Conservation (phyloP, 257 asterid genomes). For the Orobanche coerulescens region DNA sequence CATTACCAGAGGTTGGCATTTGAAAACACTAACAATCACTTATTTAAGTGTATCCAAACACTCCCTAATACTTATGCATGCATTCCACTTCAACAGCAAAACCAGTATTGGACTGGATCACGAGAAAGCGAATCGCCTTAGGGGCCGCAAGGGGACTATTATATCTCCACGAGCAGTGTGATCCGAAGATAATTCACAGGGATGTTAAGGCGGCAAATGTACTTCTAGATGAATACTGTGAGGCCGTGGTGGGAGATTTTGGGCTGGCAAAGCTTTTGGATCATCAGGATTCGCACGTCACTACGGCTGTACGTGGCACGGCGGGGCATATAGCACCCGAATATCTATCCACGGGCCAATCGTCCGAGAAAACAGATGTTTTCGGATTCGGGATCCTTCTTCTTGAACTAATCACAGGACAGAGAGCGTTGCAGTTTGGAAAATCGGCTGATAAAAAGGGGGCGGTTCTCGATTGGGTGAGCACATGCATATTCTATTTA, state of each 20-base stretch:
- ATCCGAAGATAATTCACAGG: conserved; percentile 94
- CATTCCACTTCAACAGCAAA: conserved; percentile 39
- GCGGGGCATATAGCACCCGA: conserved; percentile 99
- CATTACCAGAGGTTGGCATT: no score
- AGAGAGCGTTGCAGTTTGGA: conserved; percentile 74
- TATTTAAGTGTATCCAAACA: no score
- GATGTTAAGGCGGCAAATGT: conserved; percentile 98
- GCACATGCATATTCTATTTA: conserved; percentile 14
- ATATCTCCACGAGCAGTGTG: conserved; percentile 95
- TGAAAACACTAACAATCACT: no score
- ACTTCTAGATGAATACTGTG: conserved; percentile 81
- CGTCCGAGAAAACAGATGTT: conserved; percentile 96
- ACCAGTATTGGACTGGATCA: conserved; percentile 83
- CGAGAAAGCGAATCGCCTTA: conserved; percentile 74
- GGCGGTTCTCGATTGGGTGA: conserved; percentile 94
- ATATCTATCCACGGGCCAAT: conserved; percentile 93
- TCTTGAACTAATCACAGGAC: conserved; percentile 90
- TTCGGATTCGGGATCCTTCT: conserved; percentile 97
- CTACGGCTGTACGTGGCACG: conserved; percentile 97
- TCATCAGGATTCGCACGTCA: conserved; percentile 88
- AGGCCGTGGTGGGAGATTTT: conserved; percentile 98
- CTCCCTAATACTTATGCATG: neutral
- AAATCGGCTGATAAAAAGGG: conserved; percentile 85
- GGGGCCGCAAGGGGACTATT: conserved; percentile 92
- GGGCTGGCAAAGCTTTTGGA: conserved; percentile 96